These are phyloP conservation scores for Ambrosia trifida DNA, from an alignment of 129 eudicot species.

Conservation along the genomic window DNA sequence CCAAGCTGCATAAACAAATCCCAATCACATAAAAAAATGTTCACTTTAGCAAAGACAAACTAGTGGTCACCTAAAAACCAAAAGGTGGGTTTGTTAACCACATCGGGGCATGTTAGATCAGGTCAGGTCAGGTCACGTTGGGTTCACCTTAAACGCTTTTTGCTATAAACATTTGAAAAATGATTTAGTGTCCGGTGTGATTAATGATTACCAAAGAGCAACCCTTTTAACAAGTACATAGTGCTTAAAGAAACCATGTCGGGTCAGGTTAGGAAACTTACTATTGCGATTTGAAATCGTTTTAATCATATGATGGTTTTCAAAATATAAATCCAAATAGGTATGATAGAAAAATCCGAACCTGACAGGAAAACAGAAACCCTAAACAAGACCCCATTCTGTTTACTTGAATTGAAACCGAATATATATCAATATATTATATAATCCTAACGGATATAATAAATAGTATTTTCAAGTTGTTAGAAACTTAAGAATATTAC, in stretches of 20 bases:
- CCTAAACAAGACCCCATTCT: no score
- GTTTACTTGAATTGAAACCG: no score
- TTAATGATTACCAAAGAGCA: not conserved
- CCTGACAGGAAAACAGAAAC: no score
- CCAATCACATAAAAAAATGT: constrained; percentile 2
- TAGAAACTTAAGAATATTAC: no score
- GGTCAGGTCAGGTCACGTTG: not conserved
- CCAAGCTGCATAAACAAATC: constrained; percentile 63
- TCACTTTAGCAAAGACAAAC: not conserved
- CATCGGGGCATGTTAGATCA: no score
- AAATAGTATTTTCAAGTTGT: no score
- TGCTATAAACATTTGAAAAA: not conserved
- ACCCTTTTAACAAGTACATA: not conserved
- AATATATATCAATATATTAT: no score
- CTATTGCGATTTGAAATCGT: not conserved
- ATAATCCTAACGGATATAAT: no score
- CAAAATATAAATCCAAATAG: not conserved
- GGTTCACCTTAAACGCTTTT: not conserved
- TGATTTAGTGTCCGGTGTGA: not conserved
- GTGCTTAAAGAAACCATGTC: no score
- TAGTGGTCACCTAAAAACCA: not conserved
- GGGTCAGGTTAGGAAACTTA: not conserved
- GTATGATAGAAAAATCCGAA: no score
- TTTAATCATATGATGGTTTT: not conserved
- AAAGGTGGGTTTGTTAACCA: not conserved